Base-by-base conservation (phyloP, 306 rosid genomes). In the Vicia faba region DNA sequence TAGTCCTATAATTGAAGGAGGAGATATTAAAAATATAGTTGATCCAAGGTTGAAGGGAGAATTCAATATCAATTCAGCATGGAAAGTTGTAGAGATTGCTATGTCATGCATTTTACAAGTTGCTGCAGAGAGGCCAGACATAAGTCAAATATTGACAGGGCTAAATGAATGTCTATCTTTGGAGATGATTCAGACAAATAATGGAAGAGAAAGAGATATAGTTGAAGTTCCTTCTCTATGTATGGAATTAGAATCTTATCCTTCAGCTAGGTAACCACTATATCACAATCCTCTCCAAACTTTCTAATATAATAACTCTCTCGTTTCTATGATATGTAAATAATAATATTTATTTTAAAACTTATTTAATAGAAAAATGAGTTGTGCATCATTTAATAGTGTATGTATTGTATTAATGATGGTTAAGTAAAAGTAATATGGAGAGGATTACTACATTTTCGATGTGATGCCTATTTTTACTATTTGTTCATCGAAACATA, bases 21-120 rank as follows among this genome's bases (percentile, higher is more conserved):
- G 80, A 43, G 78, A 82, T 36, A 74, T 77, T 11, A 12, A 28
- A 59, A 56, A 31, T 14, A 26, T 73, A 16, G 14, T 73, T 28
- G 85, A 81, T 69, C 28, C 69, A 25, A 77, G 75, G 40, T 64
- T 77, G 23, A 7, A 69, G 45, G 77, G 70, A 33, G 51, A 64
- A 3, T 78, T 73, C 44, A 59, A 26, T 23, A 43, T 5, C 8
- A 69, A 19, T 64, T 75, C 81, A 26, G 79, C 67, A 2, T 64
- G 79, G 74, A 75, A 69, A 60, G 11, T 9, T 25, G 55, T 64
- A 2, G 84, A 79, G 35, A 72, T 72, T 28, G 83, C 72, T 2
- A 25, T 78, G 68, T 56, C 48, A 0, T 82, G 81, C 60, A 43
- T 19, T 54, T 19, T 28, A 19, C 29, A 57, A 19, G 8, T 2